phyloP scores from a whole-genome alignment of 2,329 filamentous ascomycete species.

The Colletotrichum orbiculare region DNA sequence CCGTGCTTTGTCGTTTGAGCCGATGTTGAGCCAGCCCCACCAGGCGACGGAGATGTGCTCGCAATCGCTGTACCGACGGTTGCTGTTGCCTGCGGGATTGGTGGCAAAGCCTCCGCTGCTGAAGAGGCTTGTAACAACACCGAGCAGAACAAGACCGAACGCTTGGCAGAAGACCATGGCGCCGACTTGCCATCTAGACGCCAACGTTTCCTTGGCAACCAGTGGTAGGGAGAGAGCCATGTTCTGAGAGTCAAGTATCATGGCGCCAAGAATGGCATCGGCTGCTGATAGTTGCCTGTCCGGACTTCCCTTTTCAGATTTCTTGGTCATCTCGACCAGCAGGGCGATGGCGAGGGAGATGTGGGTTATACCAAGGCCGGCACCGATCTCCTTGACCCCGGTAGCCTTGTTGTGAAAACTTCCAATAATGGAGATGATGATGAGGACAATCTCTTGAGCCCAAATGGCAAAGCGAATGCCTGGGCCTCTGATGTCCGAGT shows the following conservation, averaged over 20 bases:
- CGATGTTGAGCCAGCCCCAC: conserved; percentile 7
- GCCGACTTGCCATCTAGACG: conserved; percentile 4
- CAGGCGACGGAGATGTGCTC: not conserved
- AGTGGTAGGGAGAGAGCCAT: not conserved
- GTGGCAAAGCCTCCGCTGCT: not conserved
- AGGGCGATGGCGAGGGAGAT: conserved; percentile 15
- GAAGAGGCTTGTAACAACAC: not conserved
- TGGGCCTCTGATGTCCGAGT: not conserved
- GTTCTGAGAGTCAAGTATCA: conserved; percentile 23
- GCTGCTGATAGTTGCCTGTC: not conserved
- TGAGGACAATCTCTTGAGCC: conserved; percentile 6
- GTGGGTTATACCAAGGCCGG: conserved; percentile 2
- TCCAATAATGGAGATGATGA: conserved; percentile 6
- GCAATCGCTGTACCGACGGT: not conserved
- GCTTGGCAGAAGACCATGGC: not conserved
- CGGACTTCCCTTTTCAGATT: not conserved
- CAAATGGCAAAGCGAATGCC: conserved; percentile 11
- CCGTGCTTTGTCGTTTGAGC: not conserved
- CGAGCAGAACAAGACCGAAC: not conserved
- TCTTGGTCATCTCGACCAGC: not conserved
- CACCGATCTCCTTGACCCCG: conserved; percentile 8
- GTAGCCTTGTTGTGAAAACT: conserved; percentile 5
- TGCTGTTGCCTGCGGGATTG: not conserved
- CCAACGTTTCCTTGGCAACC: conserved; percentile 11
- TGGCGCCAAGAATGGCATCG: not conserved